Percentiles rank a stretch among this genome's conserved stretches.
These are phyloP conservation scores for Aspergillus cavernicola DNA, from an alignment of 495 filamentous ascomycete genomes.

Conservation along the genomic window DNA sequence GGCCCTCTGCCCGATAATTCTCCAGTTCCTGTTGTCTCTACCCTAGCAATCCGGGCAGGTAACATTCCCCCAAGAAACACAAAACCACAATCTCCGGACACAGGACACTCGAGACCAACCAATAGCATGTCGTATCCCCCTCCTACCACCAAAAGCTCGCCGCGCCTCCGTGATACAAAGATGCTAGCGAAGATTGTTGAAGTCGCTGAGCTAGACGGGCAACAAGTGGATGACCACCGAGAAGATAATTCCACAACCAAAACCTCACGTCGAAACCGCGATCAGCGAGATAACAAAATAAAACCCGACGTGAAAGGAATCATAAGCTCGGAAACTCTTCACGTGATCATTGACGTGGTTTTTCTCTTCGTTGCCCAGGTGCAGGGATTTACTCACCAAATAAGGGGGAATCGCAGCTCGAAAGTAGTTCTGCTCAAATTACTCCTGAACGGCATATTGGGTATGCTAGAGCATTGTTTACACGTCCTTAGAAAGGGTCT, in stretches of 20 bases:
- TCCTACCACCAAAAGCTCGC: background rate
- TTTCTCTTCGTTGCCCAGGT: slow-evolving; percentile 30
- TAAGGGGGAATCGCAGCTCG: slow-evolving; percentile 24
- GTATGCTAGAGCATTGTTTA: slow-evolving; percentile 38
- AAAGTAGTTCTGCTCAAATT: slow-evolving; percentile 20
- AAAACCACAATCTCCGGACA: slow-evolving; percentile 1
- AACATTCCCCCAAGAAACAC: slow-evolving; percentile 4
- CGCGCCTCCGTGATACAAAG: background rate
- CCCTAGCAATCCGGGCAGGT: background rate
- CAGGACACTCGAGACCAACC: background rate
- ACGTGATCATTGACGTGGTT: slow-evolving; percentile 32
- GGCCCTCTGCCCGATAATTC: slow-evolving; percentile 21
- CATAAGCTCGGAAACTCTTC: slow-evolving; percentile 23
- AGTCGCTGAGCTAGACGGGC: slow-evolving; percentile 42
- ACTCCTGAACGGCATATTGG: slow-evolving; percentile 25
- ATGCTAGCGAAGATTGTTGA: slow-evolving; percentile 19
- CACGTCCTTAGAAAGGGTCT: slow-evolving; percentile 29
- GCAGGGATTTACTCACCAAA: slow-evolving; percentile 21
- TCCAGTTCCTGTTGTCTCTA: slow-evolving; percentile 9
- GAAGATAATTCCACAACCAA: slow-evolving; percentile 20
- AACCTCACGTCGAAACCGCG: slow-evolving; percentile 20
- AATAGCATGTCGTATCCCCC: background rate
- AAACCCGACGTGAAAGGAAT: slow-evolving; percentile 9
- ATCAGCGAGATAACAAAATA: slow-evolving; percentile 16
- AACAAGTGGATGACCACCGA: slow-evolving; percentile 28